Evolutionary conservation across 306 rosid species (phyloP), one percentile per base, ranked within the genome.

Genomic region (Rubus parviflorus): DNA sequence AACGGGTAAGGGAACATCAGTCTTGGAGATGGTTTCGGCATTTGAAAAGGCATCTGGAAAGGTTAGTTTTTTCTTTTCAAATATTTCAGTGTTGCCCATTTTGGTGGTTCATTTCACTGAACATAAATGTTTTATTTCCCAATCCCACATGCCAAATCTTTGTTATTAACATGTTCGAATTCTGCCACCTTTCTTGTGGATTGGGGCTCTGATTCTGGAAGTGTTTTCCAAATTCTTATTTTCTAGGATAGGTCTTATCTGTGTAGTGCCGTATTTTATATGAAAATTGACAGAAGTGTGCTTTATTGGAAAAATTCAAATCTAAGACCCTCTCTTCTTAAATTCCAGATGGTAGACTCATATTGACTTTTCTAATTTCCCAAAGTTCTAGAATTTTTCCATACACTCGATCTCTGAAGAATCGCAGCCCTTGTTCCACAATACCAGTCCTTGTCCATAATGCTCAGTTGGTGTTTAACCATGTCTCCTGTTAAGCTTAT

Each of bases 1-100:
- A 68, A 96, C 99, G 4, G 99, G 99, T 72, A 93, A 87, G 79
- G 99, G 99, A 81, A 93, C 98, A 58, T 96, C 99, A 7, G 98
- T 96, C 68, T 81, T 91, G 88, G 97, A 96, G 90, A 96, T 96
- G 92, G 98, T 96, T 61, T 68, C 78, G 17, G 94, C 99, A 80
- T 96, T 96, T 88, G 99, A 92, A 79, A 81, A 90, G 85, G 98
- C 98, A 78, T 87, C 97, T 45, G 96, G 90, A 83, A 92, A 89
- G 98, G 99, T 96, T 79, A 52, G 13, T 30, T 5, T 64, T 66
- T 66, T 53, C 43, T 40, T 72, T 3, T 8, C 30, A 5, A 74
- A 4, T 3, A 25, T 74, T 58, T 16, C 45, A 14, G 22, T 43
- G 40, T 69, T 57, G 16, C 53, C 45, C 20, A 5, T 22, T 46